Conservation (phyloP, 768 basidiomycete genomes). For the Boletus rubropictus region DNA sequence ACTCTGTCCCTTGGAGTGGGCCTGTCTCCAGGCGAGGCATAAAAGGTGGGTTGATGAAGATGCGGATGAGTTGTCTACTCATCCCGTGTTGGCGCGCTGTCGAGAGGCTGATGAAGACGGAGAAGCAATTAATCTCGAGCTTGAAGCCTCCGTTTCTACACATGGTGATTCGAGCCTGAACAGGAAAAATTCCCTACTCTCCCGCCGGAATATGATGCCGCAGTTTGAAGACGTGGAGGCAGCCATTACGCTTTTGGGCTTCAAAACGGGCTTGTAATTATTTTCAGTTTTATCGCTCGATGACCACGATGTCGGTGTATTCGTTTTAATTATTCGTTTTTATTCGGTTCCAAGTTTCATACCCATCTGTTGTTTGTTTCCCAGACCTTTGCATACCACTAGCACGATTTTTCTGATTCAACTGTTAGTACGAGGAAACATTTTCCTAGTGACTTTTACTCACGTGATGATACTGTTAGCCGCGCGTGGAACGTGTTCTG, state of each 20-base stretch:
- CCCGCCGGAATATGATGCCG: slow-evolving; percentile 1
- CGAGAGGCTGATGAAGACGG: slow-evolving; percentile 9
- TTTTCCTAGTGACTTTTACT: neutral
- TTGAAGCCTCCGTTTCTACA: slow-evolving; percentile 8
- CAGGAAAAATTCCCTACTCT: neutral
- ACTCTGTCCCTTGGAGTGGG: slow-evolving; percentile 65
- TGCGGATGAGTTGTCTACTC: slow-evolving; percentile 6
- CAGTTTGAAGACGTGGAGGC: slow-evolving; percentile 34
- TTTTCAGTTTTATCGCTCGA: neutral
- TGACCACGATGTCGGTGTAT: slow-evolving; percentile 4
- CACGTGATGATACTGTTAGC: slow-evolving; percentile 25
- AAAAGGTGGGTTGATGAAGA: slow-evolving; percentile 24
- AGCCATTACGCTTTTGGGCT: slow-evolving; percentile 33
- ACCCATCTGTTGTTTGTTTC: slow-evolving; percentile 9
- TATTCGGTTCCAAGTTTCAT: slow-evolving; percentile 14
- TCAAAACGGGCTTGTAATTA: slow-evolving; percentile 20
- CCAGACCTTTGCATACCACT: slow-evolving; percentile 5
- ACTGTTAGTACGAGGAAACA: neutral
- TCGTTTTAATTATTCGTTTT: slow-evolving; percentile 26
- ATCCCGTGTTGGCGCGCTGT: slow-evolving; percentile 5
- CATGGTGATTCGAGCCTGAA: neutral
- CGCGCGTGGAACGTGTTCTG: slow-evolving; percentile 3
- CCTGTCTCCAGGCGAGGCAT: slow-evolving; percentile 49
- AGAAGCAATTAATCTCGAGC: slow-evolving; percentile 14
- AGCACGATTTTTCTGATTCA: neutral